phyloP scores from a whole-genome alignment of 345 rosid species.

The Lepidium africanum region DNA sequence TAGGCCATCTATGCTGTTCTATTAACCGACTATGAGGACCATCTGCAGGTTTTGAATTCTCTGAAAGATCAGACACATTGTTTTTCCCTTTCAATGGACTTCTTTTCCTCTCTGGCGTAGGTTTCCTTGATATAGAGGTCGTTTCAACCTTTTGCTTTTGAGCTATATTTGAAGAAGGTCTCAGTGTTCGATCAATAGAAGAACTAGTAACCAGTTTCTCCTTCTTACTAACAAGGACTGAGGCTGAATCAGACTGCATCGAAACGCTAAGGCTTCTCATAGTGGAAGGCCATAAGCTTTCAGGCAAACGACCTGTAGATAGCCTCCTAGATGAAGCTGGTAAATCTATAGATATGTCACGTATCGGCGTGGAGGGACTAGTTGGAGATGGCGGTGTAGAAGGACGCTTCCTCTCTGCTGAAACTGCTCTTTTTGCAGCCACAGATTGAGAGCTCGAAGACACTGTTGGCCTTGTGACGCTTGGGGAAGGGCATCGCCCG shows the following conservation, averaged over 20 bases:
- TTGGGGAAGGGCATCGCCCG: conserved; percentile 73
- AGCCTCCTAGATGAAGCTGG: conserved; percentile 56
- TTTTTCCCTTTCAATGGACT: conserved; percentile 81
- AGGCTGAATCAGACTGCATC: conserved; percentile 82
- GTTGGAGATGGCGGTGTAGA: conserved; percentile 65
- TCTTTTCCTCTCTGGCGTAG: conserved; percentile 72
- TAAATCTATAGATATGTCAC: conserved; percentile 49
- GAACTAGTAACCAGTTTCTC: conserved; percentile 56
- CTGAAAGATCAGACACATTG: conserved; percentile 64
- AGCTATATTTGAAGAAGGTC: conserved; percentile 77
- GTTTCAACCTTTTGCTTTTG: conserved; percentile 54
- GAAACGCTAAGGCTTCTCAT: conserved; percentile 97
- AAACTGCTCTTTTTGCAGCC: conserved; percentile 61
- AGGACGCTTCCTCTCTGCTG: conserved; percentile 90
- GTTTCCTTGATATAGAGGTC: conserved; percentile 47
- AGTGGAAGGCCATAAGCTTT: conserved; percentile 98
- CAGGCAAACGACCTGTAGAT: conserved; percentile 61
- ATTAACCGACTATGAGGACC: conserved; percentile 57
- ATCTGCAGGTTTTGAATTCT: conserved; percentile 88
- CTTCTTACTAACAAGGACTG: conserved; percentile 77
- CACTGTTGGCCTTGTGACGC: conserved; percentile 44
- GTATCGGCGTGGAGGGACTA: conserved; percentile 64
- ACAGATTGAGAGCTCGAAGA: conserved; percentile 41
- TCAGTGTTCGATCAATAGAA: conserved; percentile 64
- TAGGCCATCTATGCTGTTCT: conserved; percentile 94